Conservation (phyloP, 169 alveolate species). For the Babesia bigemina region DNA sequence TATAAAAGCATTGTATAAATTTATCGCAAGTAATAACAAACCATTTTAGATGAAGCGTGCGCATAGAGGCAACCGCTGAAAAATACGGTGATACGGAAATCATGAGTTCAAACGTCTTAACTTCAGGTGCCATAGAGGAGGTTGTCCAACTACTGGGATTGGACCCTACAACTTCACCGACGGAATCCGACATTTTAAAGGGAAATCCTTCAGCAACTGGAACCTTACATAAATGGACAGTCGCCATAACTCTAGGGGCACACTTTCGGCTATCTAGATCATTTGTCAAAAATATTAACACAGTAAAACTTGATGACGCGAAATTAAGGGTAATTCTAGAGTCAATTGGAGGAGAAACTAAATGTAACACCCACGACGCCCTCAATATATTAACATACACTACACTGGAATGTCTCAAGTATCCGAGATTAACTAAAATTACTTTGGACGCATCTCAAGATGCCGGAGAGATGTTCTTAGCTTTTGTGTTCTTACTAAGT, state of each 20-base stretch:
- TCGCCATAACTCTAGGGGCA: constrained; percentile 4
- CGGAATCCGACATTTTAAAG: constrained; percentile 14
- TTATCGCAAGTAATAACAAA: background rate
- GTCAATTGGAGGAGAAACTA: constrained; percentile 11
- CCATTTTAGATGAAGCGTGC: background rate
- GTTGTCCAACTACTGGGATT: constrained; percentile 11
- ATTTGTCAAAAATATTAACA: background rate
- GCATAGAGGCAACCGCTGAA: background rate
- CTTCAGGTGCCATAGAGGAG: background rate
- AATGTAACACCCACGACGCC: constrained; percentile 30
- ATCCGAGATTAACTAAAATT: constrained; percentile 23
- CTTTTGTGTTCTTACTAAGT: constrained; percentile 20
- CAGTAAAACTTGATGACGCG: constrained; percentile 4
- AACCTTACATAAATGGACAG: constrained; percentile 14
- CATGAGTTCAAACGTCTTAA: background rate
- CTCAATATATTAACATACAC: constrained; percentile 28
- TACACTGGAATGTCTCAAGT: constrained; percentile 26
- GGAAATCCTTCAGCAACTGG: background rate
- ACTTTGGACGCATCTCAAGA: constrained; percentile 10
- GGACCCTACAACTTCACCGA: background rate
- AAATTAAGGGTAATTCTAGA: constrained; percentile 23
- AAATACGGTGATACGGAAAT: background rate
- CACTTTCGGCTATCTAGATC: background rate
- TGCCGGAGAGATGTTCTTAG: constrained; percentile 41
- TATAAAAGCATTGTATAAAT: background rate